Evolutionary conservation across 2,329 filamentous ascomycete genomes (phyloP), one percentile per base, ranked within the genome.

Genomic region (Aspergillus nomiae): DNA sequence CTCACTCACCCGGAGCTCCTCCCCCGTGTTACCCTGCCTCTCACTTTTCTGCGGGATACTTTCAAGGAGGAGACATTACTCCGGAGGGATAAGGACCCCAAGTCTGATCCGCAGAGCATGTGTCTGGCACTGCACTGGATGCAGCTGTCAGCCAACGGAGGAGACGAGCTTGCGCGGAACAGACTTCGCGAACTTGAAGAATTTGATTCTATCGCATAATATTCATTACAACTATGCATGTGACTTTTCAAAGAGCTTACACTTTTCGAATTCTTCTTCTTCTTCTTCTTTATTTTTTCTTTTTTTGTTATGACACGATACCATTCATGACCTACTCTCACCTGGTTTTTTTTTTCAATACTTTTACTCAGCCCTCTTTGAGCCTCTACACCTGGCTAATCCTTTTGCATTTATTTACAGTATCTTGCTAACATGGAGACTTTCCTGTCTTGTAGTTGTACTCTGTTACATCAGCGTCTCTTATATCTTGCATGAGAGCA

Each of bases 91-190:
- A 82, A 85, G 59, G 87, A 90, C 70, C 83, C 85, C 19, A 84
- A 92, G 68, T 93, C 89, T 63, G 92, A 97, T 75, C 92, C 92
- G 2, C 90, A 90, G 59, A 88, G 93, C 48, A 95, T 98, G 91
- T 97, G 94, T 72, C 87, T 97, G 62, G 94, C 94, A 11, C 89
- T 96, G 78, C 94, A 98, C 82, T 98, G 94, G 94, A 97, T 98
- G 93, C 92, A 94, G 80, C 84, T 92, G 68, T 93, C 92, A 43
- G 91, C 92, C 70, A 86, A 86, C 60, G 93, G 93, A n/a, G 93
- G 93, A 1, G 94, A 98, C 75, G 87, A 90, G 73, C 82, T 96
- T 69, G 94, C 94, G 24, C 89, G 88, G 74, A 90, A 90, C 75
- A 94, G 94, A 78, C 81, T 97, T 76, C 86, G 89, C 67, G 92